Percentiles rank a stretch among this genome's conserved stretches.
Conservation (phyloP, 2,329 filamentous ascomycete species). For the Alternaria atra region DNA sequence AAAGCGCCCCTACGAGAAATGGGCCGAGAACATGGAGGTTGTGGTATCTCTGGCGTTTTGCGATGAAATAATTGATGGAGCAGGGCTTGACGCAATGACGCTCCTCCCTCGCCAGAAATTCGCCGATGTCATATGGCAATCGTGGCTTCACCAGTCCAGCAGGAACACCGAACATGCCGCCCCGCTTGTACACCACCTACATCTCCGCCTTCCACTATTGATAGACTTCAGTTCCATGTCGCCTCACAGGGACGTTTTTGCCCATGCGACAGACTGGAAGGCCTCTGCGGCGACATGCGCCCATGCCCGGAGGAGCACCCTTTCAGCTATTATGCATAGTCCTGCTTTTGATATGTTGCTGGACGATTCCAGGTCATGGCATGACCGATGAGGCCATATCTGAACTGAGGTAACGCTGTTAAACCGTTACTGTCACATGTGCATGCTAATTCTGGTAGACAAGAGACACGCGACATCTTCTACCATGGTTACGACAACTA, state of each 20-base stretch:
- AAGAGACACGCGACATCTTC: conserved; percentile 75
- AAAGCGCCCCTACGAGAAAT: conserved; percentile 6
- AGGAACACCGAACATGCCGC: conserved; percentile 13
- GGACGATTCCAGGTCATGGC: conserved; percentile 48
- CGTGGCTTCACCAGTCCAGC: conserved; percentile 19
- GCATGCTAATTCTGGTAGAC: conserved; percentile 41
- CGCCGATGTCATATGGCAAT: conserved; percentile 18
- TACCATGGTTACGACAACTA: conserved; percentile 98
- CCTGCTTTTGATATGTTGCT: conserved; percentile 42
- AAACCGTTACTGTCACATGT: neutral
- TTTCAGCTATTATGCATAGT: conserved; percentile 44
- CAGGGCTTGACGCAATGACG: conserved; percentile 23
- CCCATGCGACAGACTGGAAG: conserved; percentile 51
- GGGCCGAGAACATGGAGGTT: neutral
- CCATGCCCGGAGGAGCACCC: conserved; percentile 30
- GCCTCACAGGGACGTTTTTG: conserved; percentile 35
- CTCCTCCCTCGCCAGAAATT: conserved; percentile 16
- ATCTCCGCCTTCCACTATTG: conserved; percentile 3
- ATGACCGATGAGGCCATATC: conserved; percentile 57
- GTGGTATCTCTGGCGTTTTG: conserved; percentile 11
- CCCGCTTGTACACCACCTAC: conserved; percentile 7
- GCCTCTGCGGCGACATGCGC: conserved; percentile 39
- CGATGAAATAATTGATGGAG: conserved; percentile 35
- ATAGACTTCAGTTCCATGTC: conserved; percentile 44
- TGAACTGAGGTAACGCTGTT: conserved; percentile 45